phyloP scores from a whole-genome alignment of 2,329 filamentous ascomycete genomes.

The Cladorrhinum sp. region DNA sequence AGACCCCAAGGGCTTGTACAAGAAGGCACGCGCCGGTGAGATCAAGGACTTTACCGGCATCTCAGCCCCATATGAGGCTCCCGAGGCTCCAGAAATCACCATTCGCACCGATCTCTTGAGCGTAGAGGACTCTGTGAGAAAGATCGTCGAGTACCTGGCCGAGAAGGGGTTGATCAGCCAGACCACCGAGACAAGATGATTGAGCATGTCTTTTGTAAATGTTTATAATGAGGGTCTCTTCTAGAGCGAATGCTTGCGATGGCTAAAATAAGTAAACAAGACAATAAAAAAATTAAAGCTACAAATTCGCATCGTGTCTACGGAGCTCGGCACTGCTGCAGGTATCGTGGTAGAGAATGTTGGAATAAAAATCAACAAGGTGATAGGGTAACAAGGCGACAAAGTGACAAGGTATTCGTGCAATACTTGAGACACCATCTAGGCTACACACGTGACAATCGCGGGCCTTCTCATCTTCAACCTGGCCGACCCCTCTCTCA shows the following conservation, averaged over 20 bases:
- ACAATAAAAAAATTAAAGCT: not conserved
- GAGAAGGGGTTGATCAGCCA: slow-evolving; percentile 58
- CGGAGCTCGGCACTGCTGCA: not conserved
- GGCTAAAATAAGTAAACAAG: not conserved
- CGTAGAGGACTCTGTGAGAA: slow-evolving; percentile 82
- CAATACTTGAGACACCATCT: not conserved
- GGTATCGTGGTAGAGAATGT: not conserved
- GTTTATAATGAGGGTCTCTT: not conserved
- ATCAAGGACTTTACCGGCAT: slow-evolving; percentile 98
- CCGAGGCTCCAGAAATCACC: slow-evolving; percentile 78
- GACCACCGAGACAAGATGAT: slow-evolving; percentile 30
- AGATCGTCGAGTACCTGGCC: slow-evolving; percentile 78
- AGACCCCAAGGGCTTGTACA: slow-evolving; percentile 96
- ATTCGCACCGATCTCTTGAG: slow-evolving; percentile 78
- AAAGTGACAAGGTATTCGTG: not conserved
- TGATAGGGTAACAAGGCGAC: not conserved
- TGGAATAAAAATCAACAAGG: not conserved
- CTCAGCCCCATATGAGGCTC: slow-evolving; percentile 90
- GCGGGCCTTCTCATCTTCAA: not conserved
- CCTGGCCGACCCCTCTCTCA: not conserved
- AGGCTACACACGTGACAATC: not conserved
- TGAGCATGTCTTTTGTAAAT: not conserved
- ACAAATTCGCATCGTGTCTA: not conserved
- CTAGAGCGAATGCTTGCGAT: not conserved
- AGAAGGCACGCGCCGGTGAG: slow-evolving; percentile 88